These are phyloP conservation scores for Nakaseomyces nivariensis DNA, from an alignment of 1,139 yeast species.

Conservation along the genomic window DNA sequence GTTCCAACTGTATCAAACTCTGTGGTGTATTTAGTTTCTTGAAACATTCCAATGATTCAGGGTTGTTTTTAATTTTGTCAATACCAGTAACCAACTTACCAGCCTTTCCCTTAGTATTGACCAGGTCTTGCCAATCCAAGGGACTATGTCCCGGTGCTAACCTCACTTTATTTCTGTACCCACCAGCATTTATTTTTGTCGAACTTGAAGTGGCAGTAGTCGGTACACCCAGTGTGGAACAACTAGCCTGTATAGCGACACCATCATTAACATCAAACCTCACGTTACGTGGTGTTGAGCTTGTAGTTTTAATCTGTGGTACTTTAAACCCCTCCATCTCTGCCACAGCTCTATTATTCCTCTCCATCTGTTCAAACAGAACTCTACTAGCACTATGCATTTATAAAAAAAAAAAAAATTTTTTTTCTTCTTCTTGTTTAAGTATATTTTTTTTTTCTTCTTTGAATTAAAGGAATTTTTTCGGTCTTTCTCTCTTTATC, in stretches of 20 bases:
- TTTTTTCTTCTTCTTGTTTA: neutral
- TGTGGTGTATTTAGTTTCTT: conserved; percentile 11
- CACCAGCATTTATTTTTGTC: conserved; percentile 7
- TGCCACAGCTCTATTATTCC: neutral
- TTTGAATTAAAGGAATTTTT: neutral
- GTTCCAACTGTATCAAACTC: conserved; percentile 11
- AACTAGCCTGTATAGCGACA: conserved; percentile 2
- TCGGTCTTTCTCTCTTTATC: no score
- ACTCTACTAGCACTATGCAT: conserved; percentile 2
- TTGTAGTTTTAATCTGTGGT: neutral
- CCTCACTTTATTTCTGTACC: conserved; percentile 22
- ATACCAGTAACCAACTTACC: conserved; percentile 19
- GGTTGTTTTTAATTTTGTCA: conserved; percentile 5
- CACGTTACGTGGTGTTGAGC: neutral
- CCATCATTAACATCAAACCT: neutral
- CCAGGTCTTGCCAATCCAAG: conserved; percentile 26
- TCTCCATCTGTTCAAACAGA: conserved; percentile 1
- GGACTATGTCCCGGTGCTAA: conserved; percentile 29
- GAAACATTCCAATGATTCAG: conserved; percentile 4
- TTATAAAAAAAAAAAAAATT: neutral
- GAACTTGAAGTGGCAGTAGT: neutral
- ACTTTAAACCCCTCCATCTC: neutral
- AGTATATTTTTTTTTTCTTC: neutral
- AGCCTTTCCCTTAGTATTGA: conserved; percentile 10
- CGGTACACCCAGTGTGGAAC: conserved; percentile 2